Conservation (phyloP, 495 filamentous ascomycete species). For the Hyphodiscus hymeniophilus region DNA sequence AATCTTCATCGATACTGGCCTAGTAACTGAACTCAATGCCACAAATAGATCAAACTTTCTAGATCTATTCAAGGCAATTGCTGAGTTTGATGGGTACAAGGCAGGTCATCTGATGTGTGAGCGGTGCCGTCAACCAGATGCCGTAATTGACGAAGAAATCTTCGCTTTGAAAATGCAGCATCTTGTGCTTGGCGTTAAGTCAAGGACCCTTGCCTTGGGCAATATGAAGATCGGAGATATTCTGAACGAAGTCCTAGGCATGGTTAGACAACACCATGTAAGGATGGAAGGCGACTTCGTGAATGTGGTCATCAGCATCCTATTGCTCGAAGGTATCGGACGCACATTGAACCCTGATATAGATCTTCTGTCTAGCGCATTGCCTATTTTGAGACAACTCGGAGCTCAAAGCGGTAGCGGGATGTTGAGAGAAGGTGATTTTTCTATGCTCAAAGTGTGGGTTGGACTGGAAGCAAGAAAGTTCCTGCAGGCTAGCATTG, state of each 20-base stretch:
- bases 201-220: slow-evolving; percentile 80
- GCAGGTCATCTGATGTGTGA: slow-evolving; percentile 95
- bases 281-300: slow-evolving; percentile 96
- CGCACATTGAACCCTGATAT: slow-evolving; percentile 76
- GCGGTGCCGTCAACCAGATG: slow-evolving; percentile 82
- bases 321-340: slow-evolving; percentile 92
- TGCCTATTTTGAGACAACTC: slow-evolving; percentile 85
- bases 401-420: slow-evolving; percentile 68
- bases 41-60: slow-evolving; percentile 86
- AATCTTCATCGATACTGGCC: slow-evolving; percentile 95
- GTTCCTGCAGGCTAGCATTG: slow-evolving; percentile 79
- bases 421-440: slow-evolving; percentile 63
- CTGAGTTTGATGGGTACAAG: slow-evolving; percentile 94
- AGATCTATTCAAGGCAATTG: slow-evolving; percentile 90
- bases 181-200: slow-evolving; percentile 83
- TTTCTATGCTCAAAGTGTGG: slow-evolving; percentile 94
- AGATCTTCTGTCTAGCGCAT: slow-evolving; percentile 77
- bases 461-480: slow-evolving; percentile 81
- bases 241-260: slow-evolving; percentile 76
- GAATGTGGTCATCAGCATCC: slow-evolving; percentile 92
- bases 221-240: slow-evolving; percentile 97
- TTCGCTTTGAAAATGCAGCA: slow-evolving; percentile 97
- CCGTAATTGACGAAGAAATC: slow-evolving; percentile 77
- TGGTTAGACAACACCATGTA: slow-evolving; percentile 93
- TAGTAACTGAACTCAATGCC: slow-evolving; percentile 88